Base-by-base conservation (phyloP, 2,329 filamentous ascomycete genomes). In the Microsporum audouinii region DNA sequence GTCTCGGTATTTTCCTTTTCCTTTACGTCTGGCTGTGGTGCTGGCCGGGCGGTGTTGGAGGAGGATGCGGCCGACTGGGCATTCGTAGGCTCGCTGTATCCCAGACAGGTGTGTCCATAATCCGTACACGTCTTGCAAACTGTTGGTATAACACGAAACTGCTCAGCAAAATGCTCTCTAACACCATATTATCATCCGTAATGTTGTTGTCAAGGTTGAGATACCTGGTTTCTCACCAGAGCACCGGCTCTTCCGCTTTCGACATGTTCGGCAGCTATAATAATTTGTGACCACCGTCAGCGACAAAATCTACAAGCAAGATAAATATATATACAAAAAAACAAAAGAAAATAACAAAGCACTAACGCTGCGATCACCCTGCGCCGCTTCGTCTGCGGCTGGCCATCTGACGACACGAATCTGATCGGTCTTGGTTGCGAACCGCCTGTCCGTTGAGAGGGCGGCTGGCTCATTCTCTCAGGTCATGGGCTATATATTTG, bases 401-500 rank as follows among this genome's bases (percentile, higher is more conserved):
- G 87, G 64, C 88, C 88, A 75, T 91, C 87, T 69, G 86, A 90
- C 65, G 89, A 88, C 67, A 92, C 88, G 72, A 91, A 92, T 67
- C 88, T 86, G 66, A 89, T 88, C 68, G 77, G 77, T 61, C 74
- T 69, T 17, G 67, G 69, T 68, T 57, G 70, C 33, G 57, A 33
- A 33, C 31, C 45, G 36, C 39, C 34, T 41, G 61, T 41, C 53
- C 56, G 60, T 6, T 81, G 60, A 57, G 58, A 61, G 60, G 56
- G 58, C 57, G 57, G 45, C 49, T 59, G 38, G 62, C 57, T 62
- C 62, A 63, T 63, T 23, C 34, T 60, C 60, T 23, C 58, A 73
- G 60, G 75, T 76, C 64, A 70, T 73, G 58, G 73, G 76, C 65
- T 43, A n/a, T n/a, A 14, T 5, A n/a, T n/a, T 23, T 43, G 39